A percentile compares a stretch with the other conserved stretches of the same genome.
Evolutionary conservation across 345 rosid genomes (phyloP).

Genomic region (Hibiscus syriacus): DNA sequence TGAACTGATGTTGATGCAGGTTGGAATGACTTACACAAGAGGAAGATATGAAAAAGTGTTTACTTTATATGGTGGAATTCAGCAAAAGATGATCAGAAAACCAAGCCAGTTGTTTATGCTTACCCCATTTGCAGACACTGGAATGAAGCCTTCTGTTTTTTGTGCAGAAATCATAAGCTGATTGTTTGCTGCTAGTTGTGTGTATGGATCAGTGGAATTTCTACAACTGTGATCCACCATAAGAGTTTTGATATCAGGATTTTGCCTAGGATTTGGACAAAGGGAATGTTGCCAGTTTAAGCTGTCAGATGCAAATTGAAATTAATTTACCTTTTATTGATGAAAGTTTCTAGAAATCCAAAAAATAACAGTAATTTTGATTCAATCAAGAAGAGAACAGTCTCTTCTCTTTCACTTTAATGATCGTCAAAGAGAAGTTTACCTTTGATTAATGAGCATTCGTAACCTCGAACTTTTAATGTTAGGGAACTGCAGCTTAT

Average conservation of each 20-base stretch:
- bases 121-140: constrained; percentile 25
- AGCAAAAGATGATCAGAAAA: background rate
- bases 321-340: background rate
- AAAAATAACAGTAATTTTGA: background rate
- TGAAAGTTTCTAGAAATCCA: background rate
- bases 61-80: background rate
- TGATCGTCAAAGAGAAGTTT: background rate
- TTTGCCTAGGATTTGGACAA: constrained; percentile 27
- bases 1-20: constrained; percentile 13
- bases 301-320: constrained; percentile 21
- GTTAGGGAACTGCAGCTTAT: constrained; percentile 76
- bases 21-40: constrained; percentile 14
- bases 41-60: background rate
- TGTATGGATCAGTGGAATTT: constrained; percentile 19
- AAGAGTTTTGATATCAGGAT: constrained; percentile 34
- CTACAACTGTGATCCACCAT: constrained; percentile 33
- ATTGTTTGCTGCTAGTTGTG: constrained; percentile 19
- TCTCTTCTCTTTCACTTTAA: background rate
- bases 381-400: background rate
- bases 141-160: constrained; percentile 24
- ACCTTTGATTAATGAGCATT: constrained; percentile 37
- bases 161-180: constrained; percentile 15
- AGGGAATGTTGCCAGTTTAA: constrained; percentile 42
- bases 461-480: constrained; percentile 24
- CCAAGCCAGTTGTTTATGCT: constrained; percentile 4